A percentile compares a stretch with the other conserved stretches of the same genome.
Evolutionary conservation across 2,329 filamentous ascomycete genomes (phyloP).

Genomic region (Harringtonia lauricola): DNA sequence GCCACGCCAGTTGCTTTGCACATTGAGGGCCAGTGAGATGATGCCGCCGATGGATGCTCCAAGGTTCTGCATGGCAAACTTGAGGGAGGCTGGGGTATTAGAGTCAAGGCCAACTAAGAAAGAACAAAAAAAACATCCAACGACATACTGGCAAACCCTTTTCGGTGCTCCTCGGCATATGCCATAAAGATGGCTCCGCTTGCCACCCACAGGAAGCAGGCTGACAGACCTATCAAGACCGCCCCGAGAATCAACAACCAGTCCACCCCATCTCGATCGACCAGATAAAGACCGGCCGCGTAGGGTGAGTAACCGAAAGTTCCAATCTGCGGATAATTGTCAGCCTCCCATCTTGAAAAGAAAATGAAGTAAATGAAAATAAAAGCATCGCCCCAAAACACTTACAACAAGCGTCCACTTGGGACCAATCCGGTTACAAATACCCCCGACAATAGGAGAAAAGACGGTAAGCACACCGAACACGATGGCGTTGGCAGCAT

Average conservation of each 20-base stretch:
- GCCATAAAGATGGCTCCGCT: constrained; percentile 10
- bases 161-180: constrained; percentile 10
- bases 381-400: neutral
- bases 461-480: constrained; percentile 2
- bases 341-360: too few species aligned
- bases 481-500: constrained; percentile 6
- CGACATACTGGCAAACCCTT: constrained; percentile 6
- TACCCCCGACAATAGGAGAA: constrained; percentile 1
- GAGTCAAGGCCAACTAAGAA: neutral
- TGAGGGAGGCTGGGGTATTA: constrained; percentile 2
- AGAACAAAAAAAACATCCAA: neutral
- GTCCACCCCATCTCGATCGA: constrained; percentile 1
- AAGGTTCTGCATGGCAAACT: constrained; percentile 6
- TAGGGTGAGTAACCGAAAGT: constrained; percentile 4
- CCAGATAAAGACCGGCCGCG: constrained; percentile 5
- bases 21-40: constrained; percentile 10
- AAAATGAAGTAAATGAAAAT: neutral
- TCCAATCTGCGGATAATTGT: constrained; percentile 1
- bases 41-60: constrained; percentile 9
- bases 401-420: constrained; percentile 5
- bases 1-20: constrained; percentile 6
- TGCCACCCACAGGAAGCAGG: constrained; percentile 9
- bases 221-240: constrained; percentile 2
- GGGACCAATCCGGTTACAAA: constrained; percentile 2
- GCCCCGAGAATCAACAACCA: constrained; percentile 4